Base-by-base conservation (phyloP, 2,329 filamentous ascomycete species). In the Pseudocercospora fuligena region DNA sequence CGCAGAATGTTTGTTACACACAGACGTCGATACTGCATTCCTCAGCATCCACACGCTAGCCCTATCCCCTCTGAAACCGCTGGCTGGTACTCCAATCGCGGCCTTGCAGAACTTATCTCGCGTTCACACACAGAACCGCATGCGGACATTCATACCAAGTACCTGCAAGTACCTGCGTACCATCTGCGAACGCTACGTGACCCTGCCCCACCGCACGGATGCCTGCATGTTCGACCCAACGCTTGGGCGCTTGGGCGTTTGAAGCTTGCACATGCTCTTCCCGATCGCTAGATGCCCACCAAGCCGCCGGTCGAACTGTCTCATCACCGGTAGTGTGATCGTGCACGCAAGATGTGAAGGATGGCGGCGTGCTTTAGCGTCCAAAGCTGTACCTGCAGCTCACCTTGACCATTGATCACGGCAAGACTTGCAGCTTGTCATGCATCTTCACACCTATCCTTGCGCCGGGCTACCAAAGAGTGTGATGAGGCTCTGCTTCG, bases 181-280 rank as follows among this genome's bases (percentile, higher is more conserved):
- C 69, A 70, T 73, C 71, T 75, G 74, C 73, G 73, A 75, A 76
- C 73, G 74, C 69, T 71, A 73, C 74, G 73, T 75, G 74, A 75
- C 69, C 67, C 66, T 60, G 53, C 63, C 66, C 62, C 66, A 72
- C 67, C 70, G 70, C 70, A 63, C 75, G 75, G 73, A 64, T 70
- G 68, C 64, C 70, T 75, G 75, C 75, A 73, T 73, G 63, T 69
- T 71, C 66, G 70, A 72, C 67, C 70, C 68, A 70, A 58, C 64
- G 67, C 64, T 64, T 66, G 65, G 70, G 70, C 66, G 66, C 68
- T 71, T 46, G 68, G 70, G 68, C 66, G 71, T 72, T 72, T 73
- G 68, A 66, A 57, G 33, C 70, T 66, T 61, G 68, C 70, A 72
- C 64, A 66, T 65, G 68, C 66, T 61, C 60, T 31, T 58, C 60